Base-by-base conservation (phyloP, 2,329 filamentous ascomycete genomes). In the Apiospora kogelbergensis region DNA sequence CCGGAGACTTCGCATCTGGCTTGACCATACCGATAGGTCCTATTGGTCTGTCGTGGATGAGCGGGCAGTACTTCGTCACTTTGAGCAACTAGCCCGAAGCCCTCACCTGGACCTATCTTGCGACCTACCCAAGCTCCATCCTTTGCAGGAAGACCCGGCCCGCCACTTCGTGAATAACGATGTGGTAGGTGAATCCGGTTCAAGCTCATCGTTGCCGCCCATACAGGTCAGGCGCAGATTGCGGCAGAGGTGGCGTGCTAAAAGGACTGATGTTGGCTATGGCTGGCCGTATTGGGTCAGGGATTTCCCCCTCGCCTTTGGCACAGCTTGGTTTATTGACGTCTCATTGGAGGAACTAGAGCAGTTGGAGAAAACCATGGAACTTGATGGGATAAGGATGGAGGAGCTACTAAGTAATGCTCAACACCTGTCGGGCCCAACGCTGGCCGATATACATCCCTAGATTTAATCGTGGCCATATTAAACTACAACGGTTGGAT, bases 181-280 rank as follows among this genome's bases (percentile, higher is more conserved):
- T 3, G 24, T 11, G 11, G 13, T 24, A 53, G 22, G 10, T 10
- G n/a, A 9, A n/a, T 46, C n/a, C 9, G 2, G 2, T 11, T 4
- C 6, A 1, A 22, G 44, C n/a, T 46, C 44, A 3, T 11, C 44
- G n/a, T n/a, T n/a, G 20, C 11, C 20, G n/a, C 24, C 46, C 1
- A 9, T 53, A 15, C 46, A 53, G 26, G 46, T 53, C 1, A 53
- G 24, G 24, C 46, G 46, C 24, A 15, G 46, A 10, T 53, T 53
- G 4, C 46, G 24, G 11, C 46, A 53, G 24, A 6, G 24, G 13
- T 53, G 30, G 26, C 24, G 6, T 7, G 46, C 15, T 17, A 2
- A 15, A 4, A 26, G 4, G 22, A 17, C 1, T 5, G 7, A 15
- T 5, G 0, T 0, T 1, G 24, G 24, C 0, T 13, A n/a, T 17